Base-by-base conservation (phyloP, 768 basidiomycete species). In the Termitomyces sp. region DNA sequence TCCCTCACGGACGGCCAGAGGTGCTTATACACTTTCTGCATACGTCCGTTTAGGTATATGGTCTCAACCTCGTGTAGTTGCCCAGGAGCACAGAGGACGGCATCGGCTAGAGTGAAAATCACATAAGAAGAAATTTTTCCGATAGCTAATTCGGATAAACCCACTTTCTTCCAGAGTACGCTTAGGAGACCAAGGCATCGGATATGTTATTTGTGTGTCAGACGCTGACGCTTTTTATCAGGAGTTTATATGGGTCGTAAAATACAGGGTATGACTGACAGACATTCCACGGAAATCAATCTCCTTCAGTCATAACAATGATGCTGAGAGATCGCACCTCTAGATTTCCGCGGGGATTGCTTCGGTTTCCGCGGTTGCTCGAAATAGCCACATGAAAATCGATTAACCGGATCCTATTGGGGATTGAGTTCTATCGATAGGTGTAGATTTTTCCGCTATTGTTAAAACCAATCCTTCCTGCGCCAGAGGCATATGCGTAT, bases 1-100 rank as follows among this genome's bases (percentile, higher is more conserved):
- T 74, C 74, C 36, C 84, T 74, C 20, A 85, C 65, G 6, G 80
- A 81, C 7, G 79, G 78, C 75, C 75, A 83, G 1, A 84, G 71
- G 63, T 82, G 79, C 71, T 84, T 86, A 73, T 85, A 87, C 18
- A 80, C 80, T 57, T 75, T 77, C 51, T 80, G 71, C 6, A 79
- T 66, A 53, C 79, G 73, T 13, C 81, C 83, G 49, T 85, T 78
- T 49, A 87, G 70, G 37, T 79, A 51, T 36, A 69, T 65, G 7
- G 72, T 75, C 64, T 85, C 78, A 24, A 78, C 68, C 64, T 85
- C 83, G 65, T 81, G 81, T 5, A 77, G 63, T 52, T 68, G 73
- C 53, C 79, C 80, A 27, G 78, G 75, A 45, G 75, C 76, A 47
- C 76, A 77, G 51, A 83, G 73, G 39, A 82, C 70, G 33, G 68